Evolutionary conservation across 495 filamentous ascomycete genomes (phyloP), one percentile per base, ranked within the genome.

Genomic region (Aspergillus bertholletiae): DNA sequence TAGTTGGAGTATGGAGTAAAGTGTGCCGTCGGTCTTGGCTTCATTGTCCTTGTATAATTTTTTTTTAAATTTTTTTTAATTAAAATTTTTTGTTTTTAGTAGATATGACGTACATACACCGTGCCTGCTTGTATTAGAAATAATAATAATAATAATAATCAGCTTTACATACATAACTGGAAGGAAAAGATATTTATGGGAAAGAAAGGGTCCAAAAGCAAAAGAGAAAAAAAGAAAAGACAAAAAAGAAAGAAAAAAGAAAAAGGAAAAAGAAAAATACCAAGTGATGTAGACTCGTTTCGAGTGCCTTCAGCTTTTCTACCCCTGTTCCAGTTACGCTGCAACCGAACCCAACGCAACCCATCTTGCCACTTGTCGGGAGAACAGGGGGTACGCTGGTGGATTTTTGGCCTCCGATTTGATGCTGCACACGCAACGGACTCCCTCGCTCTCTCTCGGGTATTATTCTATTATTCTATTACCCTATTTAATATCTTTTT

Each of bases 251-350:
- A 28, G 26, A 28, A 28, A 28, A 48, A 18, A 22, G 11, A 22
- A 23, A 26, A 17, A 28, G 26, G 12, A 26, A 20, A 18, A 48
- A 17, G 2, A 45, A 55, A n/a, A n/a, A n/a, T n/a, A n/a, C n/a
- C n/a, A n/a, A n/a, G n/a, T n/a, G n/a, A n/a, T n/a, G n/a, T 40
- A 13, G 20, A 28, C 26, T 24, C 26, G 32, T 47, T 28, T 41
- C 32, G 28, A 46, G 53, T 49, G 21, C 32, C 46, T 27, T 55
- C 41, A 20, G 28, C 37, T 30, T 21, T 56, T 35, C 47, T 52
- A 51, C 54, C 34, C 34, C 34, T 37, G 34, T 37, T 12, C 34
- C 34, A 37, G 11, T 37, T 28, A 28, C 26, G 4, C 26, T 8
- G 34, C 34, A 17, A 37, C 34, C 34, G 34, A 37, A 37, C 34